Conservation (phyloP, 441 rosid genomes). For the Francoa sonchifolia region DNA sequence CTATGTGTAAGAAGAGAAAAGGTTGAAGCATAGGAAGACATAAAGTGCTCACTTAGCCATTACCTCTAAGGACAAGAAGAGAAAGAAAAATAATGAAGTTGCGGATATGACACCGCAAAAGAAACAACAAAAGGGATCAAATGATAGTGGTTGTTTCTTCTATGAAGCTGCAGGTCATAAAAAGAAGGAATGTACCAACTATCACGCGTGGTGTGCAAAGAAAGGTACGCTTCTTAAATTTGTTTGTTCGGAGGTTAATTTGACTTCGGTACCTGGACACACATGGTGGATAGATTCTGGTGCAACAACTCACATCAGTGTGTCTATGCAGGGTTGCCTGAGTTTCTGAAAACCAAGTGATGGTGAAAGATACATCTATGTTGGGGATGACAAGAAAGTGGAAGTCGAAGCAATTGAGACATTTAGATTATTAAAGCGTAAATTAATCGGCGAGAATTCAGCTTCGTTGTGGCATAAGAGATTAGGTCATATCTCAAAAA, state of each 20-base stretch:
- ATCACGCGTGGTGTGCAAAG: background rate
- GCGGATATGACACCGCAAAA: too few species aligned
- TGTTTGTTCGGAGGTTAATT: conserved; percentile 1
- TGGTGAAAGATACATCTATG: conserved; percentile 4
- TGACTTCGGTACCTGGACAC: background rate
- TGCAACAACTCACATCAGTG: conserved; percentile 3
- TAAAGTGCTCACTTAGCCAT: background rate
- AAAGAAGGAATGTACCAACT: background rate
- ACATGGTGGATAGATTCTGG: conserved; percentile 1
- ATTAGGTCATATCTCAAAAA: background rate
- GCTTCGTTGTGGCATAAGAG: too few species aligned
- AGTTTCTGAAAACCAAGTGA: conserved; percentile 1
- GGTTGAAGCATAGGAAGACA: background rate
- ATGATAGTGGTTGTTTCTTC: too few species aligned
- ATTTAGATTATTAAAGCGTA: background rate
- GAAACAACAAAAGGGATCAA: too few species aligned
- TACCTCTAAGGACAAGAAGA: background rate
- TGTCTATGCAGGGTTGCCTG: conserved; percentile 3
- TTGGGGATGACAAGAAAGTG: background rate
- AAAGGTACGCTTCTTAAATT: background rate
- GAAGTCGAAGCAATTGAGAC: background rate
- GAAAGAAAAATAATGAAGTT: background rate
- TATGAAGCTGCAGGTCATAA: background rate
- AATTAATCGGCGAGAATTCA: too few species aligned
- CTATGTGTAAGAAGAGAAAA: background rate